These are phyloP conservation scores for Mycena galericulata DNA, from an alignment of 768 basidiomycete genomes.

Conservation along the genomic window DNA sequence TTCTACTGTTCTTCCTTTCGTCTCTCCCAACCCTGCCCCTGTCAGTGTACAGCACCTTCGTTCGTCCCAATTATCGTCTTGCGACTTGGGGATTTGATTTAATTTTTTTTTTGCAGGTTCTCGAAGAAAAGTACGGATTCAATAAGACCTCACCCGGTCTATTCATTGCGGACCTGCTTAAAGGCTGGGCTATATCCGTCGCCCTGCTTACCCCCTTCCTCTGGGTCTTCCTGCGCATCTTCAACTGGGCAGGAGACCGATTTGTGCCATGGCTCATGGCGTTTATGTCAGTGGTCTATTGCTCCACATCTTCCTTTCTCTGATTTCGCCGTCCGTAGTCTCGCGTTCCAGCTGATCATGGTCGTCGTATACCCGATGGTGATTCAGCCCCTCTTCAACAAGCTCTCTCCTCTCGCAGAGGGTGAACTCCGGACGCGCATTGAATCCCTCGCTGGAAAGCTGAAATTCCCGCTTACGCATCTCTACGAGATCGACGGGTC, in stretches of 20 bases:
- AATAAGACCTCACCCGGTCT: conserved; percentile 90
- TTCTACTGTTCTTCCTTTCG: conserved; percentile 73
- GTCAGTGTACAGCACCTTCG: conserved; percentile 89
- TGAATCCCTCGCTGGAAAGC: conserved; percentile 79
- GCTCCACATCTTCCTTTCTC: background rate
- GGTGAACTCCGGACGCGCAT: conserved; percentile 85
- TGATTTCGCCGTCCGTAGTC: conserved; percentile 55
- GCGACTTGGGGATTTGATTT: background rate
- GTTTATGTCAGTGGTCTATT: conserved; percentile 75
- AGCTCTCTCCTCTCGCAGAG: conserved; percentile 84
- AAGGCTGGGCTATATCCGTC: conserved; percentile 79
- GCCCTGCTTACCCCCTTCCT: conserved; percentile 88
- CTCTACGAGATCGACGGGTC: conserved; percentile 98
- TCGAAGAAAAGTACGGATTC: conserved; percentile 96
- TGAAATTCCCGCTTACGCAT: conserved; percentile 94
- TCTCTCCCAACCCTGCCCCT: conserved; percentile 80
- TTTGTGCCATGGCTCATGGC: conserved; percentile 96
- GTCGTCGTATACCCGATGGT: conserved; percentile 85
- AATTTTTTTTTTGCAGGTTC: conserved; percentile 31
- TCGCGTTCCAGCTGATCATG: conserved; percentile 87
- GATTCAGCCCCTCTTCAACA: conserved; percentile 98
- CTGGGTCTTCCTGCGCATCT: conserved; percentile 87
- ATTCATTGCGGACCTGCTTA: conserved; percentile 85
- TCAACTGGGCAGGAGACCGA: conserved; percentile 92
- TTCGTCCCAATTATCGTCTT: conserved; percentile 42